Evolutionary conservation across 2,329 filamentous ascomycete genomes (phyloP).

Genomic region (Sphaceloma murrayae): DNA sequence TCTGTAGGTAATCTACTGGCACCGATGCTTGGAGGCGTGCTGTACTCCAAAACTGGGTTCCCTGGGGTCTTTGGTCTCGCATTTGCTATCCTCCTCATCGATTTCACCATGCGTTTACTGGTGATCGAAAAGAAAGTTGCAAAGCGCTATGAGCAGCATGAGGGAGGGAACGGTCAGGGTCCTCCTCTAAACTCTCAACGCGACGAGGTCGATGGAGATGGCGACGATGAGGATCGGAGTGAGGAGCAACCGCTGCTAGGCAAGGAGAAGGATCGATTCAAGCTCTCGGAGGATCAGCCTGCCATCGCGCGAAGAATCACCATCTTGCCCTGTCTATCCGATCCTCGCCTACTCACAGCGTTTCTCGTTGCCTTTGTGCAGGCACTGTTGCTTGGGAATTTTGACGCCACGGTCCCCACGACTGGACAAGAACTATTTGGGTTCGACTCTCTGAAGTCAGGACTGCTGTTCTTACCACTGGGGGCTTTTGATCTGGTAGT

Average conservation of each 20-base stretch:
- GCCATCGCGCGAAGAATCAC: conserved; percentile 36
- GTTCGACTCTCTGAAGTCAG: conserved; percentile 37
- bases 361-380: conserved; percentile 37
- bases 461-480: conserved; percentile 40
- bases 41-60: conserved; percentile 52
- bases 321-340: conserved; percentile 37
- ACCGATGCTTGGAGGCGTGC: conserved; percentile 49
- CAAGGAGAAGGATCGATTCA: conserved; percentile 32
- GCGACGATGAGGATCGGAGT: conserved; percentile 21
- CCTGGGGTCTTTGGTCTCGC: conserved; percentile 50
- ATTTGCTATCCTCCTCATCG: conserved; percentile 45
- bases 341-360: conserved; percentile 34
- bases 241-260: conserved; percentile 34
- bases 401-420: conserved; percentile 41
- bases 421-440: conserved; percentile 35
- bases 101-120: conserved; percentile 50
- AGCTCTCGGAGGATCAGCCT: conserved; percentile 35
- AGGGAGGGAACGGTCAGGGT: too few relatives aligned
- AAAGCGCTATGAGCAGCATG: conserved; percentile 36
- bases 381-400: conserved; percentile 35
- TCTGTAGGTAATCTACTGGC: conserved; percentile 48
- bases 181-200: too few relatives aligned
- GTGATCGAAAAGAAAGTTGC: conserved; percentile 56
- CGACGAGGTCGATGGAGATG: conserved; percentile 20
- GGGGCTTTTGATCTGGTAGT: conserved; percentile 37